These are phyloP conservation scores for Xylariales sp. DNA, from an alignment of 2,329 filamentous ascomycete genomes.

Conservation along the genomic window DNA sequence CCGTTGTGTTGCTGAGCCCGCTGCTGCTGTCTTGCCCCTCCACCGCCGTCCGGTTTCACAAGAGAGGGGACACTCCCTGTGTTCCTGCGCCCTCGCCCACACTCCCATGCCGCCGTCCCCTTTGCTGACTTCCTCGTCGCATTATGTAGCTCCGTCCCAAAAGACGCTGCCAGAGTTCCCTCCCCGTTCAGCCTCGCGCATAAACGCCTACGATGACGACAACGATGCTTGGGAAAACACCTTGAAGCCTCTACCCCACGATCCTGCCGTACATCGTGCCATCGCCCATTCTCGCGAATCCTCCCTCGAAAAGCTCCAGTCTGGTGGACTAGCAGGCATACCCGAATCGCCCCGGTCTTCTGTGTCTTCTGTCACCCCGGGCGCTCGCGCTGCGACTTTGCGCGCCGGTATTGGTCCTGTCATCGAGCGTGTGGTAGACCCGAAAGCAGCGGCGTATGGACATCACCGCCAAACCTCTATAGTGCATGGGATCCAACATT, in stretches of 20 bases:
- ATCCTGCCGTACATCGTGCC: conserved; percentile 53
- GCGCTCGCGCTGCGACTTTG: conserved; percentile 56
- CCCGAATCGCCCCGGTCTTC: conserved; percentile 49
- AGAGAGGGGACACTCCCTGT: conserved; percentile 44
- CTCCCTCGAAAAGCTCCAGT: conserved; percentile 65
- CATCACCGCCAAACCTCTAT: conserved; percentile 98
- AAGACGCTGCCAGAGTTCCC: conserved; percentile 66
- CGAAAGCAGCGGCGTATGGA: conserved; percentile 72
- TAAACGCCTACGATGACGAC: conserved; percentile 63
- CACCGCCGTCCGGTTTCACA: conserved; percentile 46
- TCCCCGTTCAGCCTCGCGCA: conserved; percentile 61
- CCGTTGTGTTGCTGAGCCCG: conserved; percentile 27
- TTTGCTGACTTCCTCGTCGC: conserved; percentile 46
- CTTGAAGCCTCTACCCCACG: conserved; percentile 59
- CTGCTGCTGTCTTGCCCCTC: conserved; percentile 31
- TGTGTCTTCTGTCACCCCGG: conserved; percentile 51
- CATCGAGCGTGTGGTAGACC: conserved; percentile 66
- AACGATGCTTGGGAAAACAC: conserved; percentile 62
- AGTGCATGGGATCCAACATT: conserved; percentile 95
- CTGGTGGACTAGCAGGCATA: conserved; percentile 49
- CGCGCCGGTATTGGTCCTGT: conserved; percentile 57
- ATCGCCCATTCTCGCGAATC: conserved; percentile 67
- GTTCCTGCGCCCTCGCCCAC: conserved; percentile 20
- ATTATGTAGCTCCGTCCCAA: conserved; percentile 64
- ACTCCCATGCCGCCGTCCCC: conserved; percentile 36